These are phyloP conservation scores for Pugionium cornutum DNA, from an alignment of 345 rosid species.

Conservation along the genomic window DNA sequence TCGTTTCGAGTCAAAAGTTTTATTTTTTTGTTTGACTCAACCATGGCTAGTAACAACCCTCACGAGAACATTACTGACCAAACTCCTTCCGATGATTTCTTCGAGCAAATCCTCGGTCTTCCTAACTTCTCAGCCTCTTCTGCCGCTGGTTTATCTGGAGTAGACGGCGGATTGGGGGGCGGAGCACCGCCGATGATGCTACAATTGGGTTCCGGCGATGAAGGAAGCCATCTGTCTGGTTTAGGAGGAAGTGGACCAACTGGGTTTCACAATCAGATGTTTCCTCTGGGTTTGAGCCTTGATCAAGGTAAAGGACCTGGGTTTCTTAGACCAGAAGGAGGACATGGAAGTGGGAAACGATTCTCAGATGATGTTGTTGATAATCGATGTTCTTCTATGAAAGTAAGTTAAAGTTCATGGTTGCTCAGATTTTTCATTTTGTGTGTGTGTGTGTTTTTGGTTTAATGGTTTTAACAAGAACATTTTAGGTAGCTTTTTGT, in stretches of 20 bases:
- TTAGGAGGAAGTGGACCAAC: slow-evolving; percentile 52
- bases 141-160: slow-evolving; percentile 54
- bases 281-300: slow-evolving; percentile 85
- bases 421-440: background rate
- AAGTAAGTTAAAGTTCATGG: slow-evolving; percentile 50
- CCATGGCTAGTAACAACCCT: slow-evolving; percentile 78
- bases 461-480: no score
- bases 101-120: slow-evolving; percentile 84
- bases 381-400: slow-evolving; percentile 60
- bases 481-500: slow-evolving; percentile 17
- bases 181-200: slow-evolving; percentile 74
- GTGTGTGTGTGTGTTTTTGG: background rate
- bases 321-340: slow-evolving; percentile 75
- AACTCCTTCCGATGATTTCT: slow-evolving; percentile 77
- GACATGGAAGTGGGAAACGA: slow-evolving; percentile 76
- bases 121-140: slow-evolving; percentile 62
- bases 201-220: slow-evolving; percentile 82
- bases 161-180: slow-evolving; percentile 50
- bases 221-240: slow-evolving; percentile 50
- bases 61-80: slow-evolving; percentile 46
- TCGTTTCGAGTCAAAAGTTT: slow-evolving; percentile 31
- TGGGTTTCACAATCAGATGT: slow-evolving; percentile 69
- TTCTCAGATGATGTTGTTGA: slow-evolving; percentile 70
- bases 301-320: slow-evolving; percentile 82
- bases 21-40: background rate